These are phyloP conservation scores for Globisporangium viniferum DNA, from an alignment of 352 stramenopile genomes.

Conservation along the genomic window DNA sequence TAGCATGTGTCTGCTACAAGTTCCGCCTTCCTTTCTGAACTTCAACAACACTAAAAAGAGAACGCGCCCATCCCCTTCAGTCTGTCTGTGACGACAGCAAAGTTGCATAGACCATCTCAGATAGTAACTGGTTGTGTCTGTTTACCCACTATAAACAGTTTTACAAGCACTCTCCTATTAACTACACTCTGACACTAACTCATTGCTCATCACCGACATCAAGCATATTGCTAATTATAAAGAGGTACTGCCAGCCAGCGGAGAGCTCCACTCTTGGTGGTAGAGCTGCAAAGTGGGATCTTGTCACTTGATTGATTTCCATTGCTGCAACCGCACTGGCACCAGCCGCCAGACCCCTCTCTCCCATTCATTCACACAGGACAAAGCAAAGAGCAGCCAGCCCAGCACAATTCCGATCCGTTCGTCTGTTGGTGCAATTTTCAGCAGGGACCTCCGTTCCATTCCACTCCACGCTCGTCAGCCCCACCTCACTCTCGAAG, in stretches of 20 bases:
- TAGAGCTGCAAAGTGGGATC: not conserved
- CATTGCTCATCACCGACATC: not conserved
- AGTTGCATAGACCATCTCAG: slow-evolving; percentile 9
- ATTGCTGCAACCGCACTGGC: not conserved
- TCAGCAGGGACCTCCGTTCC: too few species aligned
- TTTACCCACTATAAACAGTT: not conserved
- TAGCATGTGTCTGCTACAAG: not conserved
- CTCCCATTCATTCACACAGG: not conserved
- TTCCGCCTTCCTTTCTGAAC: not conserved
- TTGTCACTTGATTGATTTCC: not conserved
- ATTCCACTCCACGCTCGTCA: not conserved
- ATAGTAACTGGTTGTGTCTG: not conserved
- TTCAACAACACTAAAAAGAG: slow-evolving; percentile 2
- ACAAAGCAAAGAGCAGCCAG: not conserved
- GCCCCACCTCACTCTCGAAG: not conserved
- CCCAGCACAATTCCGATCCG: too few species aligned
- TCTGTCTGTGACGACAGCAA: not conserved
- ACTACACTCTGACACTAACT: not conserved
- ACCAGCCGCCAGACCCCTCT: not conserved
- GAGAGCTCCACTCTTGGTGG: not conserved
- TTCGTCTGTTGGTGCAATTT: too few species aligned
- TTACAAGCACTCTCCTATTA: not conserved
- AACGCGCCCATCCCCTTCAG: not conserved
- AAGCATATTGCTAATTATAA: not conserved
- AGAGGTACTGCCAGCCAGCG: not conserved